Evolutionary conservation across 106 monocot genomes (phyloP).

Genomic region (Vanilla planifolia): DNA sequence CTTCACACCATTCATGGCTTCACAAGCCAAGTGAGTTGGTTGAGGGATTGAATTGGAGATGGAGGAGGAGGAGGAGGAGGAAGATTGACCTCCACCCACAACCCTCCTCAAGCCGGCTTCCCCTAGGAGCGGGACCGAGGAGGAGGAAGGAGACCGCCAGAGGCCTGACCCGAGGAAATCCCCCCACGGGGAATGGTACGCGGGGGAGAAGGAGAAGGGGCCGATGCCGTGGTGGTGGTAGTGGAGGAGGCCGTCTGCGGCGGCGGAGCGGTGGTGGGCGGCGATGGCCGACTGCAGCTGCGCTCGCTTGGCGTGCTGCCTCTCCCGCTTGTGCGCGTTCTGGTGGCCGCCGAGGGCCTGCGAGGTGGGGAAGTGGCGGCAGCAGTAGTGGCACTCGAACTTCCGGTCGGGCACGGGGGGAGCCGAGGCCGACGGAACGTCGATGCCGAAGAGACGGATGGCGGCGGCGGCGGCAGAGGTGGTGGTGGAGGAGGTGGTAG

Average conservation of each 20-base stretch:
- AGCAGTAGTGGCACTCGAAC: constrained; percentile 98
- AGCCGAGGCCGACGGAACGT: constrained; percentile 23
- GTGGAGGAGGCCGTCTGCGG: constrained; percentile 14
- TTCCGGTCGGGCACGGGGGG: constrained; percentile 17
- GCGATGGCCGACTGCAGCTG: constrained; percentile 73
- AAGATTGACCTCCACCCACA: constrained; percentile 2
- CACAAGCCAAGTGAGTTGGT: constrained; percentile 17
- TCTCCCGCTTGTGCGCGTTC: constrained; percentile 77
- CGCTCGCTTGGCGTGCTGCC: constrained; percentile 75
- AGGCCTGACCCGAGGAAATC: constrained; percentile 9
- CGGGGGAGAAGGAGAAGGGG: constrained; percentile 6
- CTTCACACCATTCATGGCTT: constrained; percentile 13
- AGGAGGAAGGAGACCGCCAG: constrained; percentile 20
- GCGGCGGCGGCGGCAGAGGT: constrained; percentile 20
- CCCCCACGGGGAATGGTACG: constrained; percentile 22
- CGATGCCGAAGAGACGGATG: constrained; percentile 70
- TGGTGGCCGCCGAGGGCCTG: constrained; percentile 92
- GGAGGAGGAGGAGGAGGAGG: constrained; percentile 14
- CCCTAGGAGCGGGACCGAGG: constrained; percentile 10
- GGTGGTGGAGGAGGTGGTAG: constrained; percentile 9
- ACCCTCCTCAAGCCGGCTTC: not conserved
- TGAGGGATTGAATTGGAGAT: constrained; percentile 16
- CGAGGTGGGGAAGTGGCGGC: constrained; percentile 89
- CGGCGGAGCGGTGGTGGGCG: constrained; percentile 19
- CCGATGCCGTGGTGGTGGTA: constrained; percentile 20